phyloP scores from a whole-genome alignment of 192 early-diverging fungal genomes.

The Coemansia sp. region DNA sequence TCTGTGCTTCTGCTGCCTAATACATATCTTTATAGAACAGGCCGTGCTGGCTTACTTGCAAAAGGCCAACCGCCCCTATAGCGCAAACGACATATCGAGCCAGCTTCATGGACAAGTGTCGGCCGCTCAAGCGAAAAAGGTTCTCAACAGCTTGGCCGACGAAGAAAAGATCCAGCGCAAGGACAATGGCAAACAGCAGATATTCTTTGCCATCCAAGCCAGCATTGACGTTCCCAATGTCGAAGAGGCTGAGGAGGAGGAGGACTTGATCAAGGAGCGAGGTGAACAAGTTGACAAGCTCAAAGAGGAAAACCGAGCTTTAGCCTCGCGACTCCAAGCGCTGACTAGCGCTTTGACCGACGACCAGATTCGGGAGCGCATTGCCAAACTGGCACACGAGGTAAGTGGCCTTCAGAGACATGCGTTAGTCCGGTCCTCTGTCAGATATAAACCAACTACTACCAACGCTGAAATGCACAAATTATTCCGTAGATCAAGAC shows the following conservation, averaged over 20 bases:
- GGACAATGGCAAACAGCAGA: conserved; percentile 48
- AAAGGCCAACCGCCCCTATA: conserved; percentile 48
- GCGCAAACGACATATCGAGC: conserved; percentile 54
- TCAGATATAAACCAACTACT: background rate
- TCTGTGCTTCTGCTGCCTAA: background rate
- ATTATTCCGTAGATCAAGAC: conserved; percentile 18
- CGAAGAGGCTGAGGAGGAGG: conserved; percentile 51
- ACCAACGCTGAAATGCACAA: background rate
- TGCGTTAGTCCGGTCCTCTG: background rate
- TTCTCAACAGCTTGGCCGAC: conserved; percentile 49
- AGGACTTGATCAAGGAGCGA: conserved; percentile 34
- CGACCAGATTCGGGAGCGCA: conserved; percentile 51
- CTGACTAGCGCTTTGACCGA: conserved; percentile 41
- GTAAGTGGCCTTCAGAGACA: conserved; percentile 8
- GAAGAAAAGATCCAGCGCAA: conserved; percentile 39
- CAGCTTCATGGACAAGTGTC: conserved; percentile 54
- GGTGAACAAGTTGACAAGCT: conserved; percentile 23
- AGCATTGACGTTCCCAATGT: conserved; percentile 36
- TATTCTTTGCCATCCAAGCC: conserved; percentile 41
- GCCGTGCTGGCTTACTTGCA: conserved; percentile 39
- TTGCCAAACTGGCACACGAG: conserved; percentile 30
- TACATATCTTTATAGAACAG: conserved; percentile 17
- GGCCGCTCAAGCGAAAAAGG: conserved; percentile 40
- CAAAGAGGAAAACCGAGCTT: conserved; percentile 34
- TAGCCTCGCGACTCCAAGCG: conserved; percentile 22